phyloP scores from a whole-genome alignment of 2,329 filamentous ascomycete species.

The Acrocalymma vagum region DNA sequence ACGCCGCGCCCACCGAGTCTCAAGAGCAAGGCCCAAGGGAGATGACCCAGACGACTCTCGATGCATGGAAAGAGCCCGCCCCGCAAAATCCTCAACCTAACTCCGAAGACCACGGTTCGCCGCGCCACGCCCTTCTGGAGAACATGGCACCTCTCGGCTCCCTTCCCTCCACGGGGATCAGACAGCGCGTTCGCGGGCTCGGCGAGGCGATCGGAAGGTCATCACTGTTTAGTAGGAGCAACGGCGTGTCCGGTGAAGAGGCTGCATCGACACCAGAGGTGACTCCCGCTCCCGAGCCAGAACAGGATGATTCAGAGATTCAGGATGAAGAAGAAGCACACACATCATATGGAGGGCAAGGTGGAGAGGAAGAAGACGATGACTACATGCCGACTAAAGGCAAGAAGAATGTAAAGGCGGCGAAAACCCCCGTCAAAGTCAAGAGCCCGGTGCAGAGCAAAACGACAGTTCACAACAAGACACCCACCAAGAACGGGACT shows the following conservation, averaged over 20 bases:
- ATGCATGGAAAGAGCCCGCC: slow-evolving; percentile 66
- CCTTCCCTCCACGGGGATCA: slow-evolving; percentile 70
- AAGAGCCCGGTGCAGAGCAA: slow-evolving; percentile 43
- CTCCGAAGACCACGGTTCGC: slow-evolving; percentile 79
- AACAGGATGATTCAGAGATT: slow-evolving; percentile 49
- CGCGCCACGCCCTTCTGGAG: slow-evolving; percentile 78
- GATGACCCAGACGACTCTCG: slow-evolving; percentile 48
- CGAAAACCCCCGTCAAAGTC: slow-evolving; percentile 46
- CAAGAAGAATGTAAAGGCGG: slow-evolving; percentile 41
- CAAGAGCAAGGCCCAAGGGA: slow-evolving; percentile 37
- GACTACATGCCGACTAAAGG: slow-evolving; percentile 52
- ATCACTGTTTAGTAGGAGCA: slow-evolving; percentile 52
- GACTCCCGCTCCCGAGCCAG: slow-evolving; percentile 49
- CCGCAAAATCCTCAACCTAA: slow-evolving; percentile 67
- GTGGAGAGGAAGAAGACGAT: slow-evolving; percentile 57
- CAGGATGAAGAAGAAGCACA: slow-evolving; percentile 47
- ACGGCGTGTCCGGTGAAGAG: slow-evolving; percentile 47
- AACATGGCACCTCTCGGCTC: slow-evolving; percentile 85
- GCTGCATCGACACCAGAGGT: slow-evolving; percentile 57
- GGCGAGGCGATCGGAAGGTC: slow-evolving; percentile 48
- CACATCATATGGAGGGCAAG: slow-evolving; percentile 36
- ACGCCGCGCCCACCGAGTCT: slow-evolving; percentile 38
- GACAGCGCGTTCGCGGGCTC: slow-evolving; percentile 61
- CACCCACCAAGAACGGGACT: slow-evolving; percentile 36
- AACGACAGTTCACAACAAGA: slow-evolving; percentile 35